Conservation (phyloP, 805 yeast genomes). For the Kuraishia molischiana region DNA sequence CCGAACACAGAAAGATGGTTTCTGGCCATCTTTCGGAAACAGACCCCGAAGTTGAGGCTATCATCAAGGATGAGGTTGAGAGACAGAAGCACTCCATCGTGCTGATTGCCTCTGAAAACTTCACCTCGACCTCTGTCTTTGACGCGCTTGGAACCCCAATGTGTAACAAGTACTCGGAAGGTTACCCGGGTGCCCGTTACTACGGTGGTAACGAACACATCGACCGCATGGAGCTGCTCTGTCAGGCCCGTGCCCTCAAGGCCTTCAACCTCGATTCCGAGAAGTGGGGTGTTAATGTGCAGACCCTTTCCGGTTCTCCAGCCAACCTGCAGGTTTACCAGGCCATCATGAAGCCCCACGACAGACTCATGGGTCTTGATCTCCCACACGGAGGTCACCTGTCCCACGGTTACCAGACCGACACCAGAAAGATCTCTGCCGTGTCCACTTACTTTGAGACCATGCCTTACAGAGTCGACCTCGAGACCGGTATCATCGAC, state of each 20-base stretch:
- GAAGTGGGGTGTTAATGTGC: conserved; percentile 97
- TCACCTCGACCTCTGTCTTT: conserved; percentile 92
- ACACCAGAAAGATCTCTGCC: conserved; percentile 85
- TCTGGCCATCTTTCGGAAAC: conserved; percentile 52
- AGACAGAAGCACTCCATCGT: conserved; percentile 94
- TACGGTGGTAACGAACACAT: conserved; percentile 98
- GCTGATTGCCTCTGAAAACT: conserved; percentile 93
- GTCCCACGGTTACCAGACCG: conserved; percentile 97
- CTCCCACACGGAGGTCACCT: conserved; percentile 98
- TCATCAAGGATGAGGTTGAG: conserved; percentile 68
- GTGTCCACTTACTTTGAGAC: conserved; percentile 96
- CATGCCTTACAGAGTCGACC: conserved; percentile 94
- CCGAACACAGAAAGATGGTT: conserved; percentile 54
- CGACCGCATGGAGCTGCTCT: conserved; percentile 84
- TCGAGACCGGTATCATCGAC: conserved; percentile 89
- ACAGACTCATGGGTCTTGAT: conserved; percentile 95
- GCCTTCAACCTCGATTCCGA: conserved; percentile 76
- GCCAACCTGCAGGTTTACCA: conserved; percentile 96
- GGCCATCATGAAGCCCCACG: conserved; percentile 91
- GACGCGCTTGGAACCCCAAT: conserved; percentile 96
- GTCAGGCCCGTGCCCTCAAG: conserved; percentile 90
- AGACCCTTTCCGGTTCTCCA: conserved; percentile 93
- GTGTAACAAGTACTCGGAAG: conserved; percentile 98
- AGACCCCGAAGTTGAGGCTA: conserved; percentile 72
- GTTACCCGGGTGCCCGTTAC: conserved; percentile 98